Conservation (phyloP, 768 basidiomycete genomes). For the Multifurca ochricompacta region DNA sequence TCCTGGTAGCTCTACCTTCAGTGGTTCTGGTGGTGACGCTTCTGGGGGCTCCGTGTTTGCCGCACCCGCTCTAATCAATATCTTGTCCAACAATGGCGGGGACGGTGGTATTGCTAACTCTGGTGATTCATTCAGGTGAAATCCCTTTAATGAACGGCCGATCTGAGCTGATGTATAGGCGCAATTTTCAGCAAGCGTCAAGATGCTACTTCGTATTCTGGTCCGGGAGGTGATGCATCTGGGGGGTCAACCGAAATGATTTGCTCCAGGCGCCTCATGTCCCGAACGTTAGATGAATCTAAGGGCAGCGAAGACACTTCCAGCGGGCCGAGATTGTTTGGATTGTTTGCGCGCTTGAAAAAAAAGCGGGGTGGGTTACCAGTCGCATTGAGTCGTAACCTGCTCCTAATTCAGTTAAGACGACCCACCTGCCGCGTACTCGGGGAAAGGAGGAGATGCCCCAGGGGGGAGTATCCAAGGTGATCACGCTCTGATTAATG, state of each 20-base stretch:
- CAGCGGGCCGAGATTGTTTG: not conserved
- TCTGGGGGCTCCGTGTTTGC: slow-evolving; percentile 15
- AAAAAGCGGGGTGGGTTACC: slow-evolving; percentile 6
- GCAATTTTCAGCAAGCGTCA: not conserved
- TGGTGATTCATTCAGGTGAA: slow-evolving; percentile 12
- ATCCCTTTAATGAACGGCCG: not conserved
- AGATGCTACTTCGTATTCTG: slow-evolving; percentile 2
- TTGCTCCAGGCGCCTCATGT: slow-evolving; percentile 1
- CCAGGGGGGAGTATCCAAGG: slow-evolving; percentile 13
- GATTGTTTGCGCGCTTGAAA: not conserved
- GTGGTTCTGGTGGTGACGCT: slow-evolving; percentile 15
- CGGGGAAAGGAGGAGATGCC: slow-evolving; percentile 19
- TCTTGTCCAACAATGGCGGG: slow-evolving; percentile 28
- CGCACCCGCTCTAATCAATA: slow-evolving; percentile 24
- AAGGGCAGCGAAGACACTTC: not conserved
- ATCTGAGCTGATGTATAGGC: not conserved
- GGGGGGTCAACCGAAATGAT: slow-evolving; percentile 5
- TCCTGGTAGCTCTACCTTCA: not conserved
- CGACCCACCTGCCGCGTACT: slow-evolving; percentile 4
- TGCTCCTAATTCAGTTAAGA: not conserved
- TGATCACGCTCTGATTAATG: not conserved
- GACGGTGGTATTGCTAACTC: slow-evolving; percentile 10
- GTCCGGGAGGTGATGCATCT: slow-evolving; percentile 12
- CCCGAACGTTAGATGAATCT: not conserved
- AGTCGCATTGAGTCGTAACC: not conserved